Base-by-base conservation (phyloP, 176 grass and related monocot genomes). In the Bonia amplexicaulis region DNA sequence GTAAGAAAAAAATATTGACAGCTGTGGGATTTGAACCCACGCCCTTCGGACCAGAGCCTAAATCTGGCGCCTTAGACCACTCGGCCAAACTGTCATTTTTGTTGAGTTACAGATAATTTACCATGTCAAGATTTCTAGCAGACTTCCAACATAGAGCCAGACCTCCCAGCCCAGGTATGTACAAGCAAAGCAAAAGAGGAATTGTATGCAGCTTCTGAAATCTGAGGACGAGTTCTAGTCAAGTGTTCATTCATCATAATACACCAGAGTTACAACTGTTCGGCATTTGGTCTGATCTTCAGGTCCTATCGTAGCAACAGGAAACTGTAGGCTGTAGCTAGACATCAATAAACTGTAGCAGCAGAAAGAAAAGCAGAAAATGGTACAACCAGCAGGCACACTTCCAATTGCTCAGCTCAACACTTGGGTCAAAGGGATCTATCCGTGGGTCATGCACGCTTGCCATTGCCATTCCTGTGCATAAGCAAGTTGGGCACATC, bases 21-120 rank as follows among this genome's bases (percentile, higher is more conserved):
- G 89, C 82, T 97, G 94, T 97, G 90, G 90, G 93, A 96, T 99
- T 99, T 99, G 93, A 99, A 99, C 93, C 89, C 93, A 95, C 96
- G 91, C 89, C 96, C 96, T 98, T 89, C 93, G 93, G 91, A 99
- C 93, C 84, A 99, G 93, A 99, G 93, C 93, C 96, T 94, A 96
- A 96, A 94, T 94, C 96, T 95, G 89, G 89, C 96, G 93, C 91
- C 91, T 94, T 99, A 96, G 96, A 99, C 93, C 96, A 99, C 54
- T 58, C 54, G 54, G 54, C 54, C 54, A 58, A 58, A 58, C 54
- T n/a, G 20, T 57, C 20, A 2, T 10, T 20, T 3, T n/a, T n/a
- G 20, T 2, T 57, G 0, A 0, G 7, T 0, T 0, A 3, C 55
- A 23, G 22, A 58, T n/a, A 54, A 54, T 2, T 10, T 44, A 44